These are phyloP conservation scores for Acer campestre DNA, from an alignment of 345 rosid genomes.

Conservation along the genomic window DNA sequence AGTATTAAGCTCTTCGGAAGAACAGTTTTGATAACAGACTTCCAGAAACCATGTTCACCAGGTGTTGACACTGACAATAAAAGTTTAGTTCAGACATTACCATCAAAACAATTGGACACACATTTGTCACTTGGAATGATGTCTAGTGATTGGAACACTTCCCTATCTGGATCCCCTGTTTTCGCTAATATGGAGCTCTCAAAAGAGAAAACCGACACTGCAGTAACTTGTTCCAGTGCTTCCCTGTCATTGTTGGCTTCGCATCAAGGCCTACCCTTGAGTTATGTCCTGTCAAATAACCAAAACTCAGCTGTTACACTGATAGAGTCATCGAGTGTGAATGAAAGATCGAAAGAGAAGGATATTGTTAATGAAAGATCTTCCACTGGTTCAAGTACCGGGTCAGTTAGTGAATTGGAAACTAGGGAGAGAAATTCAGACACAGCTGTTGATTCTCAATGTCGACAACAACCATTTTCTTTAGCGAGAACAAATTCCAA, in stretches of 20 bases:
- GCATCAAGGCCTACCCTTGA: conserved; percentile 26
- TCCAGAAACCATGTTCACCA: conserved; percentile 25
- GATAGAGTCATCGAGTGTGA: neutral
- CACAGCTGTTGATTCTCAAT: conserved; percentile 30
- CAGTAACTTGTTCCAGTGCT: conserved; percentile 19
- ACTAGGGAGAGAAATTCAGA: conserved; percentile 43
- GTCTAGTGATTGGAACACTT: neutral
- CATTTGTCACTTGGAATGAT: conserved; percentile 43
- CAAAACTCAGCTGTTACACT: conserved; percentile 8
- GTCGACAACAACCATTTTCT: conserved; percentile 18
- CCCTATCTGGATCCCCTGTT: conserved; percentile 6
- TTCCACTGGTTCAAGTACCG: conserved; percentile 40
- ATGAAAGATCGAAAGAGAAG: conserved; percentile 25
- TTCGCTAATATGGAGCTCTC: conserved; percentile 17
- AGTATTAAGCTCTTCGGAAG: conserved; percentile 73
- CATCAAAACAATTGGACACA: conserved; percentile 29
- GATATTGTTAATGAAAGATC: conserved; percentile 43
- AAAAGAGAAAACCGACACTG: conserved; percentile 14
- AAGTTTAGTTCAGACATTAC: conserved; percentile 10
- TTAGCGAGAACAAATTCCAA: conserved; percentile 11
- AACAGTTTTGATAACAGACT: conserved; percentile 46
- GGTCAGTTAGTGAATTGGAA: conserved; percentile 39
- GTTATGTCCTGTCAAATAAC: conserved; percentile 19
- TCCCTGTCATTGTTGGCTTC: conserved; percentile 21
- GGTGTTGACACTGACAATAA: conserved; percentile 20